phyloP scores from a whole-genome alignment of 768 basidiomycete species.

The Calvatia gigantea region DNA sequence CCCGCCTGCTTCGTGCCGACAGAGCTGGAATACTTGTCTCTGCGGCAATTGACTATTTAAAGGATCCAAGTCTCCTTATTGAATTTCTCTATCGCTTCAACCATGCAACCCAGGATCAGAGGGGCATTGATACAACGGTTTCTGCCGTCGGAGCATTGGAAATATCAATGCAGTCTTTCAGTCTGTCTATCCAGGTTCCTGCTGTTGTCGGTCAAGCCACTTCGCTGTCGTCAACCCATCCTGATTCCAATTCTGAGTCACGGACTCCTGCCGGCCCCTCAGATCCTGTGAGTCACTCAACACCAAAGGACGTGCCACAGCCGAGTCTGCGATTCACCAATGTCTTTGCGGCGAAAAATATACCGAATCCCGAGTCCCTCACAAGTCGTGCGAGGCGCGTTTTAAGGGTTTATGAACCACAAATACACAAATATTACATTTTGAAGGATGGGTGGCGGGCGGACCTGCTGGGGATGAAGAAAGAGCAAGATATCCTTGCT shows the following conservation, averaged over 20 bases:
- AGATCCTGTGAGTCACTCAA: no score
- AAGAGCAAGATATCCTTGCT: no score
- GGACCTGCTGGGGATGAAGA: no score
- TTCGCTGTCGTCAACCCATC: constrained; percentile 8
- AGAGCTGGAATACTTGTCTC: constrained; percentile 29
- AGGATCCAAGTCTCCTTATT: constrained; percentile 18
- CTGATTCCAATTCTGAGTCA: constrained; percentile 1
- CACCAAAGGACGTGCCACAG: no score
- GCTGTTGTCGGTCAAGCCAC: constrained; percentile 8
- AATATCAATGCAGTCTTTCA: no score
- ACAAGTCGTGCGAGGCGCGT: constrained; percentile 21
- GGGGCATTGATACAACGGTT: constrained; percentile 28
- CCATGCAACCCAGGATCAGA: constrained; percentile 7
- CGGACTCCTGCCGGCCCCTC: no score
- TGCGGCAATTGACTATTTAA: constrained; percentile 20
- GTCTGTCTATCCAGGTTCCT: no score
- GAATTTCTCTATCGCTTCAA: constrained; percentile 29
- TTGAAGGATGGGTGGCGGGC: no score
- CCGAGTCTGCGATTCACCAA: no score
- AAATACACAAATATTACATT: no score
- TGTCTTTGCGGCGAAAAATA: constrained; percentile 3
- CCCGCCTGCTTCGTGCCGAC: constrained; percentile 29
- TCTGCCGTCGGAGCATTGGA: no score
- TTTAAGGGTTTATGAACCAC: constrained; percentile 19
- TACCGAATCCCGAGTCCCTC: constrained; percentile 16